Base-by-base conservation (phyloP, 2,329 filamentous ascomycete species). In the Beauveria scarabaeidicola region DNA sequence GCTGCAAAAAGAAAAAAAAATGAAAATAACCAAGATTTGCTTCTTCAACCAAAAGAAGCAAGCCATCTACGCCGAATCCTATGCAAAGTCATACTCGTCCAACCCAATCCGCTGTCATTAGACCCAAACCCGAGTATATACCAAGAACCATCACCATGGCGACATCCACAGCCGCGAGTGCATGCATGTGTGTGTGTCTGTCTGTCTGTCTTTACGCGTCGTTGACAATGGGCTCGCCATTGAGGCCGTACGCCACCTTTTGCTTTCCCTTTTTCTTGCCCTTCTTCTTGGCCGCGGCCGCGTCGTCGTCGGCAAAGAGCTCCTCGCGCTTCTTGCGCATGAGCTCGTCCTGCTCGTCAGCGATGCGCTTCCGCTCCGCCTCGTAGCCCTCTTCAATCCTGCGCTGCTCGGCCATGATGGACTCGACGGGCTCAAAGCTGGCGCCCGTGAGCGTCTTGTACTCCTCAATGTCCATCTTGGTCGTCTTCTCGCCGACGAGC, bases 381-480 rank as follows among this genome's bases (percentile, higher is more conserved):
- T 78, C 75, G 52, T 77, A 78, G 54, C 74, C 71, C 66, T 77
- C 76, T 63, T 76, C 72, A 40, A 72, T 72, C 62, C 73, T 75
- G 61, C 74, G 77, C 67, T 79, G 78, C 69, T 85, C 83, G 10
- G 78, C 81, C 64, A 81, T 75, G 64, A 85, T 82, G 52, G 73
- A 75, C 67, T 79, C 81, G 21, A 84, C 78, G 46, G 78, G 75
- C 66, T 81, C 79, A 65, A 83, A 82, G 69, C 81, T 78, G 54
- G 75, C 68, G 29, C 78, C 79, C 0, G 81, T 80, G 52, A 77
- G 73, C n/a, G 74, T 73, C 67, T 81, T 78, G 73, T 85, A 86
- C 70, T 84, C 81, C 38, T 84, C 81, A 27, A 87, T 73, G 67
- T 85, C 78, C 64, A 87, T 85, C 66, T 72, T 73, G 47, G 79